Conservation (phyloP, 116 monocot genomes). For the Phalaenopsis hybrid region DNA sequence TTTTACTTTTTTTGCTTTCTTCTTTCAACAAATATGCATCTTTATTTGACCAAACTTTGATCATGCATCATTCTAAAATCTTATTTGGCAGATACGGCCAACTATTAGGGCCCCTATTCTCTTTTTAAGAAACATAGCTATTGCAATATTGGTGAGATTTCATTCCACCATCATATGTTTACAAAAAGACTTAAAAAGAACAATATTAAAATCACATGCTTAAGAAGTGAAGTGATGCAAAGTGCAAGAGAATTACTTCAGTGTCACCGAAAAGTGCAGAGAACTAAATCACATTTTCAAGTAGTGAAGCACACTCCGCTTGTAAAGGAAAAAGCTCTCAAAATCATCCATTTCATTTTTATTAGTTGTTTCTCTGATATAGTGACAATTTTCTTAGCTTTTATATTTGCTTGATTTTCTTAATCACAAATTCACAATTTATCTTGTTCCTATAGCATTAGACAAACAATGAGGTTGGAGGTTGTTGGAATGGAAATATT, state of each 20-base stretch:
- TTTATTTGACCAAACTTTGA: neutral
- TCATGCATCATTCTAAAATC: neutral
- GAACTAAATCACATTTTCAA: no score
- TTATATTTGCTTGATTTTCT: no score
- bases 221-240: neutral
- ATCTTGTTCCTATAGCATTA: no score
- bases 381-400: no score
- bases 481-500: no score
- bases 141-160: neutral
- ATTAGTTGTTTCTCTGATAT: no score
- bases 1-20: neutral
- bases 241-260: neutral
- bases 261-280: no score
- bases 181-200: neutral
- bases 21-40: neutral
- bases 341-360: no score
- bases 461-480: no score
- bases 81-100: neutral
- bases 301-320: no score
- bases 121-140: neutral
- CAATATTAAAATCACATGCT: neutral
- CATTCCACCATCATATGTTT: neutral
- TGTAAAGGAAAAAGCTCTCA: no score
- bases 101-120: neutral
- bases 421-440: no score